These are phyloP conservation scores for Arthromyces matolae DNA, from an alignment of 768 basidiomycete species.

Conservation along the genomic window DNA sequence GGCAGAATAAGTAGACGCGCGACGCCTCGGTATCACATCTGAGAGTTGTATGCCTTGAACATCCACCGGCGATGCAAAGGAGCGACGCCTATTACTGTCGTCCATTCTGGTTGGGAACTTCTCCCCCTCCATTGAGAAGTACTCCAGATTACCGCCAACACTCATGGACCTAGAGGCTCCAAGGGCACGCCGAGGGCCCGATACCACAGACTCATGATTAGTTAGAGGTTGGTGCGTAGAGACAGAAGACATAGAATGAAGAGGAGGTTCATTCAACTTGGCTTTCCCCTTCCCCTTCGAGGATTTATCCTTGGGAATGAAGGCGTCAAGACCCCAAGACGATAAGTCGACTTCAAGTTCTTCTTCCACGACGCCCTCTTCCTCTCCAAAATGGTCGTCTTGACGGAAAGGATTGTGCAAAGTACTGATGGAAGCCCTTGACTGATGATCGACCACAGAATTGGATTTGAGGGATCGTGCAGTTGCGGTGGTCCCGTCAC, in stretches of 20 bases:
- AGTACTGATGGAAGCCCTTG: conserved; percentile 55
- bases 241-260: conserved; percentile 37
- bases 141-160: conserved; percentile 55
- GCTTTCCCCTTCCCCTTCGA: conserved; percentile 40
- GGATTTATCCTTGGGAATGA: conserved; percentile 67
- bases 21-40: conserved; percentile 43
- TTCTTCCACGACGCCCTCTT: conserved; percentile 42
- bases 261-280: conserved; percentile 33
- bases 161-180: conserved; percentile 61
- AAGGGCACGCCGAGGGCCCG: conserved; percentile 33
- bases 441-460: conserved; percentile 45
- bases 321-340: conserved; percentile 80
- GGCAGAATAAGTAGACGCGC: conserved; percentile 46
- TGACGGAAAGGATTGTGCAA: conserved; percentile 72
- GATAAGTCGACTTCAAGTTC: conserved; percentile 74
- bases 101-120: conserved; percentile 26
- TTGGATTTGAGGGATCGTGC: conserved; percentile 45
- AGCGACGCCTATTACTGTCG: conserved; percentile 47
- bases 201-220: conserved; percentile 32
- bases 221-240: conserved; percentile 41
- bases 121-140: conserved; percentile 28
- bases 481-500: conserved; percentile 43
- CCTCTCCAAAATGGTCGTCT: conserved; percentile 57
- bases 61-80: conserved; percentile 58
- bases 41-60: conserved; percentile 42